These are phyloP conservation scores for Kwoniella heveanensis DNA, from an alignment of 768 basidiomycete species.

Conservation along the genomic window DNA sequence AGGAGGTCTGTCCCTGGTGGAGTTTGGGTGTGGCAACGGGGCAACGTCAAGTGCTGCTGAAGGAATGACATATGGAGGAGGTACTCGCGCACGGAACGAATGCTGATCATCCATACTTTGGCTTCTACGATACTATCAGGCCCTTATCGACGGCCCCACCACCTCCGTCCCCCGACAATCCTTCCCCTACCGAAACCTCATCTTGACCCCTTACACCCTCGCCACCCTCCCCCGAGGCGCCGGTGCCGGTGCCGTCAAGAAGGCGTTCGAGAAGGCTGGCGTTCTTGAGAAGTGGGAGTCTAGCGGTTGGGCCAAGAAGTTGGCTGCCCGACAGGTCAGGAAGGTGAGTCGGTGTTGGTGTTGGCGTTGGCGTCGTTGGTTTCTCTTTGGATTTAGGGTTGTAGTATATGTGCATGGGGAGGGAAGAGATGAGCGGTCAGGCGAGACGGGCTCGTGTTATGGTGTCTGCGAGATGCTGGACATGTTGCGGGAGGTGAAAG, in stretches of 20 bases:
- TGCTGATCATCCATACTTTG: not conserved
- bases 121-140: constrained; percentile 60
- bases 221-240: constrained; percentile 84
- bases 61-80: not conserved
- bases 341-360: constrained; percentile 55
- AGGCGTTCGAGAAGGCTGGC: constrained; percentile 82
- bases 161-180: constrained; percentile 90
- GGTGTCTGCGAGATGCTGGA: no score
- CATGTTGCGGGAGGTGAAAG: no score
- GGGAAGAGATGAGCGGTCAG: no score
- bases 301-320: constrained; percentile 84
- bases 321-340: constrained; percentile 71
- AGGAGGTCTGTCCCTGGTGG: no score
- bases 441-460: no score
- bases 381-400: no score
- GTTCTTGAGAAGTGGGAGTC: constrained; percentile 84
- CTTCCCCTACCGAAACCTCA: constrained; percentile 87
- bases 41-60: not conserved
- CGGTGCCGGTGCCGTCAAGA: constrained; percentile 77
- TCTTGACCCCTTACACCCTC: constrained; percentile 82
- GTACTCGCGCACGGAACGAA: not conserved
- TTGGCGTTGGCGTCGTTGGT: constrained; percentile 3
- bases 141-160: constrained; percentile 90
- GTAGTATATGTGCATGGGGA: no score
- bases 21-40: no score